Percentiles rank a stretch among this genome's conserved stretches.
Conservation (phyloP, 768 basidiomycete species). For the Cyclocybe aegerita region DNA sequence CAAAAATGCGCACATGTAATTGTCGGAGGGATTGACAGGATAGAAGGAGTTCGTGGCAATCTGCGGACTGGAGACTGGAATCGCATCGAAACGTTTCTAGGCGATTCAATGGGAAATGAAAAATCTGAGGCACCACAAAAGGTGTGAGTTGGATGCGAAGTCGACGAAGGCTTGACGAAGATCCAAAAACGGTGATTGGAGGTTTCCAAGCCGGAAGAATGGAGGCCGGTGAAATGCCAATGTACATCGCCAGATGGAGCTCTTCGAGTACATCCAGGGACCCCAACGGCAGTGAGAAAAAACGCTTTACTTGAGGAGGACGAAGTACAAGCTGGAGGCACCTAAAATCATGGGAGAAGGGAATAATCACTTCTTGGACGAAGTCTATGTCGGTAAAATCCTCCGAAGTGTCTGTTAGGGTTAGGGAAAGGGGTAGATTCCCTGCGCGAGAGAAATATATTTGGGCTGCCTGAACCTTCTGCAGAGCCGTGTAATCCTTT, state of each 20-base stretch:
- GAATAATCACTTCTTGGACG: conserved; percentile 9
- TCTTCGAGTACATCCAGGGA: conserved; percentile 8
- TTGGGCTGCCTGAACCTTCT: conserved; percentile 7
- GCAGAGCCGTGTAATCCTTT: conserved; percentile 2
- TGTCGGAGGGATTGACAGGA: conserved; percentile 8
- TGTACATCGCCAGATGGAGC: conserved; percentile 3
- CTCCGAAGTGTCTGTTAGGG: conserved; percentile 6
- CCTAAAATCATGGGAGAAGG: conserved; percentile 8
- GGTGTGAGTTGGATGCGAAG: conserved; percentile 15
- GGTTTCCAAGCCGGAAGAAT: conserved; percentile 9
- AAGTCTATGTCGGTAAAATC: conserved; percentile 4
- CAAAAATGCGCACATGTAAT: conserved; percentile 14
- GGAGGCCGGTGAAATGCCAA: not conserved
- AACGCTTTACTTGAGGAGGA: conserved; percentile 9
- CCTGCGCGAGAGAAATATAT: conserved; percentile 11
- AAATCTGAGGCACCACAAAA: conserved; percentile 8
- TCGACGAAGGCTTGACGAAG: conserved; percentile 7
- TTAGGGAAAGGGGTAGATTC: conserved; percentile 9
- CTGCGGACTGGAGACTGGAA: conserved; percentile 9
- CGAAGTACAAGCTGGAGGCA: conserved; percentile 8
- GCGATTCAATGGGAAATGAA: conserved; percentile 16
- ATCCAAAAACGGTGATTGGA: conserved; percentile 14
- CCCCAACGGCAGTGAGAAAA: conserved; percentile 10
- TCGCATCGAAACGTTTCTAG: conserved; percentile 16
- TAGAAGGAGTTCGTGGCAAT: conserved; percentile 10